Base-by-base conservation (phyloP, 164 flowering plant species). In the Dillenia turbinata region DNA sequence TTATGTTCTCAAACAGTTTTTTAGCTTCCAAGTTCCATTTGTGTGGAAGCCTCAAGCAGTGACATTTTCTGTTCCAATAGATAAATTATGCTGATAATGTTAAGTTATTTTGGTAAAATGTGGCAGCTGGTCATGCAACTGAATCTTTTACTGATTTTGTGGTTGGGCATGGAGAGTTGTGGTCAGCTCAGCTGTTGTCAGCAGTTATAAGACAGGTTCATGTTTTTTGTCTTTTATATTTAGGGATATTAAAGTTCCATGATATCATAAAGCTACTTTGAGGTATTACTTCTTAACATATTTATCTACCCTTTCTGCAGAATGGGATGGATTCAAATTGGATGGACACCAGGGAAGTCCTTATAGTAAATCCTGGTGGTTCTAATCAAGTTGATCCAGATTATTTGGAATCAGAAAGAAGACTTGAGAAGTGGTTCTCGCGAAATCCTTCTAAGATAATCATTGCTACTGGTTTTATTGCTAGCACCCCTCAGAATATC, bases 261-360 rank as follows among this genome's bases (percentile, higher is more conserved):
- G 49, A 40, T 17, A 46, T 56, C 66, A 8, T 11, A 48, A 47
- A 57, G 54, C 14, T 54, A 40, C 52, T 54, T 61, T 10, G 59
- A 19, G 12, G 19, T 44, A 17, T 26, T 50, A 52, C 33, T 57
- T 40, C 58, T 60, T 49, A 15, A 11, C 24, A 1, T 2, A 44
- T 43, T 47, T 26, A 33, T 57, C 47, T 26, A 12, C 22, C 48
- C 49, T 44, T 40, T 10, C 17, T 81, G 75, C 79, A 94, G 99
- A 78, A 52, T 71, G 97, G 87, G 61, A 43, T 70, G 22, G 85
- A 85, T 48, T 91, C 96, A 73, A 68, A 71, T 9, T 94, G 99
- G 93, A 92, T 94, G 99, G 99, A 94, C 73, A 85, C 99, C 10
- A 83, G 97, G 73, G 96, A 94, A 8, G 99, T 94, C 60, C 81